Percentiles rank a stretch among this genome's conserved stretches.
Evolutionary conservation across 371 early-diverging fungal species (phyloP).

Genomic region (Dipsacomyces acuminosporus): DNA sequence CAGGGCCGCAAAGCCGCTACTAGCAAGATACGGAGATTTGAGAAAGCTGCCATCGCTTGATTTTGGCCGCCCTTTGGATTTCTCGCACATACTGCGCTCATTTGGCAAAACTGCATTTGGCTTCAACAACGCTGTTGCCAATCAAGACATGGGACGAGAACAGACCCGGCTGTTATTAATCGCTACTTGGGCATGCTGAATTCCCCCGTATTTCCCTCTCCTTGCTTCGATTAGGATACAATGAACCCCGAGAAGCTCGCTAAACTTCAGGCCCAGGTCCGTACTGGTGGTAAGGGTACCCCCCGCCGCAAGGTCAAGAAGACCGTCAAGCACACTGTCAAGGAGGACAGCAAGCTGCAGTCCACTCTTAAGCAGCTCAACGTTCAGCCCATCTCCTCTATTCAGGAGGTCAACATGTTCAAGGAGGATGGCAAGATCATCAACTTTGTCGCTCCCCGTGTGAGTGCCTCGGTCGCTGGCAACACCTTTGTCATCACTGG

Average conservation of each 20-base stretch:
- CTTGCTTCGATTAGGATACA: background rate
- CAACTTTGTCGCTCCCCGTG: conserved; percentile 88
- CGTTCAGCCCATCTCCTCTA: conserved; percentile 75
- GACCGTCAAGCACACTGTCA: conserved; percentile 55
- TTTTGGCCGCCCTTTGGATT: no score
- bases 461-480: conserved; percentile 68
- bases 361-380: conserved; percentile 80
- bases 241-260: conserved; percentile 97
- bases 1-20: no score
- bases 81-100: no score
- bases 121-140: no score
- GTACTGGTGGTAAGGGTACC: conserved; percentile 95
- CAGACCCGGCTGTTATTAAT: no score
- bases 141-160: no score
- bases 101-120: no score
- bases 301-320: conserved; percentile 94
- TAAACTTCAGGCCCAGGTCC: conserved; percentile 86
- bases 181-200: no score
- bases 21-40: no score
- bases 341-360: conserved; percentile 90
- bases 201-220: no score
- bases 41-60: no score
- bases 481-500: conserved; percentile 94
- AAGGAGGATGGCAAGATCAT: conserved; percentile 88
- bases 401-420: conserved; percentile 99